Evolutionary conservation across 208 protist species (phyloP).

Genomic region (Angomonas deanei): DNA sequence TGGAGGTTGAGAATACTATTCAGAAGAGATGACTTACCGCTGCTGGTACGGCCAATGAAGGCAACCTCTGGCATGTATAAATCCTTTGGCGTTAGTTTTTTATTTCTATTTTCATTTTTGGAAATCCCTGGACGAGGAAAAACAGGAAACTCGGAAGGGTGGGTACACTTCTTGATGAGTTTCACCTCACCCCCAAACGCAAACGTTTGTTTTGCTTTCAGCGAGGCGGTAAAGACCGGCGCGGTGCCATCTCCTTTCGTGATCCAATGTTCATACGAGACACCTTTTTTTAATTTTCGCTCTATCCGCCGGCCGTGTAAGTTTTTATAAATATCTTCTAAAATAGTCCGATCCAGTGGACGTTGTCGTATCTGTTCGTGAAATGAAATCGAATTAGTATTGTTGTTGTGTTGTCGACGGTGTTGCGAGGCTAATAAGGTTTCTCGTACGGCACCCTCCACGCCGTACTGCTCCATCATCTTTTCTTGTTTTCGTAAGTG

Average conservation of each 20-base stretch:
- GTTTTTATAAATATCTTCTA: constrained; percentile 88
- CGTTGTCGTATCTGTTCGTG: constrained; percentile 61
- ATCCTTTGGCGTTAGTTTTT: not conserved
- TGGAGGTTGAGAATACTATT: constrained; percentile 85
- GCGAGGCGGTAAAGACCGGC: constrained; percentile 72
- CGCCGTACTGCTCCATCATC: constrained; percentile 59
- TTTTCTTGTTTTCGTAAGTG: constrained; percentile 73
- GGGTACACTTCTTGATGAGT: constrained; percentile 38
- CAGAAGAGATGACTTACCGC: constrained; percentile 82
- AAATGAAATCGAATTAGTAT: constrained; percentile 33
- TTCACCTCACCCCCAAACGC: constrained; percentile 71
- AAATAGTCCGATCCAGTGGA: constrained; percentile 74
- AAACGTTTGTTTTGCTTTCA: constrained; percentile 83
- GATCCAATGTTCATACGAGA: constrained; percentile 90
- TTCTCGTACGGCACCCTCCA: constrained; percentile 78
- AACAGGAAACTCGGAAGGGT: constrained; percentile 65
- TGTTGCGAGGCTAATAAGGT: constrained; percentile 46
- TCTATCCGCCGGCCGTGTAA: constrained; percentile 81
- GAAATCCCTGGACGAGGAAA: not conserved
- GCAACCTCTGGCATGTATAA: constrained; percentile 66
- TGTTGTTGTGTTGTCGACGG: not conserved
- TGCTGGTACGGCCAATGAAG: constrained; percentile 81
- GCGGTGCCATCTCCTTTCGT: constrained; percentile 86
- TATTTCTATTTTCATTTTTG: not conserved
- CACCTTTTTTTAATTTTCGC: constrained; percentile 72